These are phyloP conservation scores for Diphasiastrum complanatum DNA, from an alignment of 83 land plant genomes.

Conservation along the genomic window DNA sequence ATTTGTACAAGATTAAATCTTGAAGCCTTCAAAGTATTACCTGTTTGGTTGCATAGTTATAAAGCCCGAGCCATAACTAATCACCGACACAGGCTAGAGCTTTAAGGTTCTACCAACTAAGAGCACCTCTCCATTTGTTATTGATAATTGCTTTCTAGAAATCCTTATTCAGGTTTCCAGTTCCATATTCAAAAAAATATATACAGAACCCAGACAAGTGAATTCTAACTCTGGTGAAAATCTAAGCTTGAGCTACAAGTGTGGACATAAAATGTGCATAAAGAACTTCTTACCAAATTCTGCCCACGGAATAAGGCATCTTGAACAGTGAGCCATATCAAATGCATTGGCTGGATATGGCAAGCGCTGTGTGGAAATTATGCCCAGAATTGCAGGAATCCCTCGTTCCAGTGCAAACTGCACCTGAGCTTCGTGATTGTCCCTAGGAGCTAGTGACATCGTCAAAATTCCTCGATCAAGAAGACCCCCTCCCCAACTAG, in stretches of 20 bases:
- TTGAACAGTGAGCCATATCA: conserved; percentile 54
- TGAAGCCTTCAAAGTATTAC: too few species aligned
- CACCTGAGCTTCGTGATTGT: conserved; percentile 53
- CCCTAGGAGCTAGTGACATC: conserved; percentile 52
- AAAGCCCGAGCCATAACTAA: too few species aligned
- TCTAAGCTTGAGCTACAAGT: too few species aligned
- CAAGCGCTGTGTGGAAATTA: conserved; percentile 35
- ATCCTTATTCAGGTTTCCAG: too few species aligned
- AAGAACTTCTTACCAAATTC: conserved; percentile 29
- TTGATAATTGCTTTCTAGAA: too few species aligned
- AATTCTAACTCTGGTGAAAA: not conserved
- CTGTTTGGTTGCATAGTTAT: too few species aligned
- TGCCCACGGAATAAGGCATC: conserved; percentile 48
- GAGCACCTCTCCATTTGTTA: too few species aligned
- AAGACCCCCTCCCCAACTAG: conserved; percentile 48
- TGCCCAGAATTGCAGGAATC: conserved; percentile 47
- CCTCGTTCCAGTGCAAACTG: conserved; percentile 59
- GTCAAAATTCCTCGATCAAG: conserved; percentile 40
- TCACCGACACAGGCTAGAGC: too few species aligned
- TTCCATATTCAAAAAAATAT: too few species aligned
- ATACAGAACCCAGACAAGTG: not conserved
- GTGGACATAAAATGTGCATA: too few species aligned
- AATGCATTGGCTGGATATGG: conserved; percentile 49
- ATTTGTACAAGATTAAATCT: too few species aligned
- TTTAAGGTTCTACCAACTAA: too few species aligned